Evolutionary conservation across 441 rosid species (phyloP).

Genomic region (Erodium texanum): DNA sequence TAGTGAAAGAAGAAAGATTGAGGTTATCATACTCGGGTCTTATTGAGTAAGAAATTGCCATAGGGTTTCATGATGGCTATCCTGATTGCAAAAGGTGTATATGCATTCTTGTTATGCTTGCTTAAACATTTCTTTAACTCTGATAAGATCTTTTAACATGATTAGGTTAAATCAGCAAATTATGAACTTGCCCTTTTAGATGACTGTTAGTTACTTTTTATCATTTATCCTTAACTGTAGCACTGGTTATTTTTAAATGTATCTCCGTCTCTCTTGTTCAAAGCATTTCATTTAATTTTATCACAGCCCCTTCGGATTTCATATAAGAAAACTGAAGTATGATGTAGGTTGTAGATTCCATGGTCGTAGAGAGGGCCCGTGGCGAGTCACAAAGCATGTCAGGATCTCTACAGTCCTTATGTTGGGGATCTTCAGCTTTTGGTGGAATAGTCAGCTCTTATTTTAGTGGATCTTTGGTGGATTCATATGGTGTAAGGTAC

Average conservation of each 20-base stretch:
- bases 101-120: neutral
- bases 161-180: neutral
- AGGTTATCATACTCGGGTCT: neutral
- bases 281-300: neutral
- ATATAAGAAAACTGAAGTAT: constrained; percentile 17
- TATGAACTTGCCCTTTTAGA: neutral
- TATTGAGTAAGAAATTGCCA: neutral
- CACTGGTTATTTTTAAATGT: neutral
- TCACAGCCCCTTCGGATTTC: neutral
- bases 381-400: constrained; percentile 93
- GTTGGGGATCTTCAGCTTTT: constrained; percentile 99
- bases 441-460: constrained; percentile 95
- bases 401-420: constrained; percentile 85
- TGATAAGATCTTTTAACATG: neutral
- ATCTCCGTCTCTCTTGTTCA: neutral
- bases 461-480: constrained; percentile 91
- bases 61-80: neutral
- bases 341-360: constrained; percentile 89
- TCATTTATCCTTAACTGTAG: neutral
- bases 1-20: neutral
- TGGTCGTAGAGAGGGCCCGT: constrained; percentile 98
- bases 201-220: neutral
- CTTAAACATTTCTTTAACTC: neutral
- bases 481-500: constrained; percentile 85
- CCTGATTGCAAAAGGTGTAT: neutral